A percentile compares a stretch with the other conserved stretches of the same genome.
phyloP scores from a whole-genome alignment of 2,329 filamentous ascomycete genomes.

The Fusarium sp. region DNA sequence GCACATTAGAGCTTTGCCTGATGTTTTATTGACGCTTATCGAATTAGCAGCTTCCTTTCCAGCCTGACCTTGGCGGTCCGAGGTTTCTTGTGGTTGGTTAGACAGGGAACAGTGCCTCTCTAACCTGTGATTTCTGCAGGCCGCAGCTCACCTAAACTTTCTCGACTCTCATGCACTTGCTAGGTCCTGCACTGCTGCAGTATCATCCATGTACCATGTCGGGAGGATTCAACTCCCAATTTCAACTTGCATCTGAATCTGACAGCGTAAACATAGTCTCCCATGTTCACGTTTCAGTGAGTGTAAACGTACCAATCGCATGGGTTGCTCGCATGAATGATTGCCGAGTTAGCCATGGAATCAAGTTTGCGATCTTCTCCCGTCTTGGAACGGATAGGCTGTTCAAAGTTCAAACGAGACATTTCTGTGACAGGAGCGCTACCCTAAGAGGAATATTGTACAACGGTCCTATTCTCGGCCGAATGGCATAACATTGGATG shows the following conservation, averaged over 20 bases:
- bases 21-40: slow-evolving; percentile 40
- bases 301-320: slow-evolving; percentile 8
- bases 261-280: slow-evolving; percentile 6
- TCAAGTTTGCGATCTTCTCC: slow-evolving; percentile 5
- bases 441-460: slow-evolving; percentile 23
- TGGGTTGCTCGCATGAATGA: slow-evolving; percentile 19
- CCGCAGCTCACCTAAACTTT: background rate
- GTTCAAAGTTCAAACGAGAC: slow-evolving; percentile 2
- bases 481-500: slow-evolving; percentile 5
- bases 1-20: slow-evolving; percentile 38
- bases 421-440: slow-evolving; percentile 13
- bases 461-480: slow-evolving; percentile 40
- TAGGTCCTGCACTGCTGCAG: background rate
- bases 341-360: slow-evolving; percentile 23
- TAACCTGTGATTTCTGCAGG: slow-evolving; percentile 24
- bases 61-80: slow-evolving; percentile 21
- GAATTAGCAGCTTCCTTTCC: slow-evolving; percentile 27
- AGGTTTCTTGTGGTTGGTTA: slow-evolving; percentile 30
- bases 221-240: slow-evolving; percentile 20
- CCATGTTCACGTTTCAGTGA: slow-evolving; percentile 5
- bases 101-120: slow-evolving; percentile 16
- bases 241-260: slow-evolving; percentile 11
- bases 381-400: background rate
- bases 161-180: background rate
- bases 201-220: slow-evolving; percentile 17